Base-by-base conservation (phyloP, 306 rosid species). In the Vigna nakashimae region DNA sequence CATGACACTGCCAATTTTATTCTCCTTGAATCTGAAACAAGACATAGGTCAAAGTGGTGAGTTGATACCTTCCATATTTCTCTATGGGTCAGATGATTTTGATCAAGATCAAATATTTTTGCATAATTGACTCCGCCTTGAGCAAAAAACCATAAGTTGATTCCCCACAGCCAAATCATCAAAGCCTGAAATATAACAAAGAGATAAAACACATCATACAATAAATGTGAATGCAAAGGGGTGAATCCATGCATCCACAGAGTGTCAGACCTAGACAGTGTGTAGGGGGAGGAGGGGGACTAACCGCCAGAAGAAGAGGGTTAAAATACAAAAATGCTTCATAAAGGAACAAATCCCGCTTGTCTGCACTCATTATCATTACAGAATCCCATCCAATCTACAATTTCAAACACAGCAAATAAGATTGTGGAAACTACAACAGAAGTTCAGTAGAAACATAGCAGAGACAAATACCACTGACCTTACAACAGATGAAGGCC, bases 141-240 rank as follows among this genome's bases (percentile, higher is more conserved):
- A 63, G 92, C 80, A 43, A 96, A 93, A 80, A 87, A 67, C 97
- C 98, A 96, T 77, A 96, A 87, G 84, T 91, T 96, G 80, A 87
- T 83, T 78, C 99, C 99, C 99, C 99, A 96, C 65, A 96, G 89
- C 99, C 99, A 96, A 83, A 96, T 91, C 87, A 90, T 87, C 91
- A 91, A 73, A 82, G 99, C 86, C 99, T 96, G 93, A 85, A 85
- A 81, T 18, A 74, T 45, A 24, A 67, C 88, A 78, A 70, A 68
- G 71, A 79, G 55, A 71, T n/a, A 26, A 65, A 51, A 65, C 32
- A 43, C 76, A 45, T 66, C 63, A 46, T 38, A 73, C 49, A 68
- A 70, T 65, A 75, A 80, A 77, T 56, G 65, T n/a, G 22, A 24
- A 79, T 43, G 76, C 70, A 57, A 82, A 66, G 36, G 30, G 62